These are phyloP conservation scores for Komagataella phaffii DNA, from an alignment of 805 yeast species.

Conservation along the genomic window DNA sequence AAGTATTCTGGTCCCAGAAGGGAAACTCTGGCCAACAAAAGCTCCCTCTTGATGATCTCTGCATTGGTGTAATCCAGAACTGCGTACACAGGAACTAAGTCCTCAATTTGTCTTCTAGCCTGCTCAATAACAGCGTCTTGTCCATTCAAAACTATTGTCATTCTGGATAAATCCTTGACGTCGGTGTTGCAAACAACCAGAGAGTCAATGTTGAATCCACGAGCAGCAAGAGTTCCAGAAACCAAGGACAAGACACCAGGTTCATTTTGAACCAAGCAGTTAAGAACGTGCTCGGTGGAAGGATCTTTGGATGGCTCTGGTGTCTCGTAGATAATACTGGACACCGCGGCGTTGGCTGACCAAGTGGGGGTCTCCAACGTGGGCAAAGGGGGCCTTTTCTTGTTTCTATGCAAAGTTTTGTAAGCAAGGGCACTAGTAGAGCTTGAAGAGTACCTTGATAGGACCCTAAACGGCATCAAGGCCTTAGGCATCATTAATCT, in stretches of 20 bases:
- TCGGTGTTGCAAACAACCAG: constrained; percentile 94
- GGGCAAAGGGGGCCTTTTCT: constrained; percentile 81
- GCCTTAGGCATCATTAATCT: background rate
- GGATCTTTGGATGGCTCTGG: constrained; percentile 53
- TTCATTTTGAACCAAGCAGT: constrained; percentile 96
- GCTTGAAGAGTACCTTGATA: constrained; percentile 22
- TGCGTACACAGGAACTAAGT: constrained; percentile 95
- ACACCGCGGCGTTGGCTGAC: constrained; percentile 95
- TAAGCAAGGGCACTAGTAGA: constrained; percentile 93
- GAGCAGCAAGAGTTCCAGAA: constrained; percentile 91
- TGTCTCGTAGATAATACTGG: constrained; percentile 89
- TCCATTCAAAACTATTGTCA: constrained; percentile 92
- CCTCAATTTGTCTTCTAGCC: constrained; percentile 96
- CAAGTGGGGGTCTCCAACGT: constrained; percentile 87
- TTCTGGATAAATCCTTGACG: constrained; percentile 86
- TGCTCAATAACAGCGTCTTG: constrained; percentile 95
- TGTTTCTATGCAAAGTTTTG: constrained; percentile 80
- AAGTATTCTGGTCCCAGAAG: constrained; percentile 96
- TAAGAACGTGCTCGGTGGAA: constrained; percentile 75
- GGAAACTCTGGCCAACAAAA: constrained; percentile 83
- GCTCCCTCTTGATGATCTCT: constrained; percentile 82
- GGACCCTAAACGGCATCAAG: background rate
- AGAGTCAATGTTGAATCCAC: constrained; percentile 97
- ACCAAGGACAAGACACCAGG: constrained; percentile 94
- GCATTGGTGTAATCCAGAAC: constrained; percentile 89